Percentiles rank a stretch among this genome's conserved stretches.
These are phyloP conservation scores for Podila horticola DNA, from an alignment of 192 early-diverging fungal genomes.

Conservation along the genomic window DNA sequence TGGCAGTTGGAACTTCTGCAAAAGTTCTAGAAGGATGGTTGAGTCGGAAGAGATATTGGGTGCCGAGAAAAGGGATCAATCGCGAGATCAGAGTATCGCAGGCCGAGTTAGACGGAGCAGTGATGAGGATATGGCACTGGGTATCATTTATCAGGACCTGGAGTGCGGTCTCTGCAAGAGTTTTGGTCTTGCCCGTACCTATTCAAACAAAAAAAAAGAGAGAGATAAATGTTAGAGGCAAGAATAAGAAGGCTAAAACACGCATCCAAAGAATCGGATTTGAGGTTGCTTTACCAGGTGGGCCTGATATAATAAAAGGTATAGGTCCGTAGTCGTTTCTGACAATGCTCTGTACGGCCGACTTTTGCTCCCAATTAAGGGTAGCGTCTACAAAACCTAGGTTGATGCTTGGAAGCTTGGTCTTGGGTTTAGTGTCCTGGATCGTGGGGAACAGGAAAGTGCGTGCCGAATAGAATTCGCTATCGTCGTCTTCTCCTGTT, in stretches of 20 bases:
- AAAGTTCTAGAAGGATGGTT: conserved; percentile 54
- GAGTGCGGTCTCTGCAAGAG: conserved; percentile 57
- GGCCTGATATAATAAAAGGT: conserved; percentile 47
- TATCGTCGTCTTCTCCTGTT: conserved; percentile 10
- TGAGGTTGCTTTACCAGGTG: conserved; percentile 27
- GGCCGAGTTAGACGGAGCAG: conserved; percentile 63
- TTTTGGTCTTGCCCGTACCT: conserved; percentile 71
- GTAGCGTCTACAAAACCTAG: conserved; percentile 39
- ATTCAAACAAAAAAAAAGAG: conserved; percentile 1
- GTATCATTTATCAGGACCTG: conserved; percentile 54
- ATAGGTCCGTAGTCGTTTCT: conserved; percentile 45
- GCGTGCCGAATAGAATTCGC: conserved; percentile 33
- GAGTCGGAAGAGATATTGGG: conserved; percentile 56
- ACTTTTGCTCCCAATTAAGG: conserved; percentile 48
- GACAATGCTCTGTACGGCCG: conserved; percentile 43
- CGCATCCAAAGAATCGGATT: background rate
- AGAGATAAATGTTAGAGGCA: background rate
- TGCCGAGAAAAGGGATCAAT: conserved; percentile 49
- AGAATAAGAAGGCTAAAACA: background rate
- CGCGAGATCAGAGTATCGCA: conserved; percentile 63
- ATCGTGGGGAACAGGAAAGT: conserved; percentile 44
- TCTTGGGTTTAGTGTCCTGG: conserved; percentile 22
- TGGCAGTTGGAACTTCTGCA: conserved; percentile 52
- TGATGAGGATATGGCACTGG: conserved; percentile 59
- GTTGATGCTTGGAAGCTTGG: conserved; percentile 33